Conservation (phyloP, 2,329 filamentous ascomycete genomes). For the Neoarthrinium moseri region DNA sequence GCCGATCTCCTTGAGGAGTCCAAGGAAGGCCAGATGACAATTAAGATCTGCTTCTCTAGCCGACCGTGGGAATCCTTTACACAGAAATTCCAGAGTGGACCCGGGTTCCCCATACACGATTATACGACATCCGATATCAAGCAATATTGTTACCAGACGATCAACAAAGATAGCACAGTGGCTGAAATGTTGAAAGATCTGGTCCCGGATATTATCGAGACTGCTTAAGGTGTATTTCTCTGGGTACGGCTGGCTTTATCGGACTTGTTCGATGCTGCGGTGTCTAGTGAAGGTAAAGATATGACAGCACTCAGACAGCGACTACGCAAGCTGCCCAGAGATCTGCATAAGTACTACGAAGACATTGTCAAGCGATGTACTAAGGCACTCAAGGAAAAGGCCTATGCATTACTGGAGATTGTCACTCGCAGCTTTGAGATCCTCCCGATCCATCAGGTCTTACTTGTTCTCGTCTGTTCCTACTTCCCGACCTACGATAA, state of each 20-base stretch:
- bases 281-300: no score
- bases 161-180: background rate
- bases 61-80: conserved; percentile 13
- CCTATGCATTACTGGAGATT: conserved; percentile 12
- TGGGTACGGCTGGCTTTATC: conserved; percentile 15
- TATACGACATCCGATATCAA: conserved; percentile 16
- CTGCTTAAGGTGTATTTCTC: conserved; percentile 16
- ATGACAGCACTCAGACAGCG: background rate
- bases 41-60: conserved; percentile 17
- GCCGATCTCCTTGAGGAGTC: no score
- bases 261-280: no score
- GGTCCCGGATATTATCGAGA: conserved; percentile 7
- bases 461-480: no score
- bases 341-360: conserved; percentile 13
- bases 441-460: background rate
- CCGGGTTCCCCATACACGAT: conserved; percentile 13
- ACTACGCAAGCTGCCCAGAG: background rate
- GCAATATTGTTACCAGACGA: conserved; percentile 12
- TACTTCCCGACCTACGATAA: no score
- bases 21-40: conserved; percentile 2
- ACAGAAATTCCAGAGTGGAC: background rate
- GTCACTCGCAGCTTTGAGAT: background rate
- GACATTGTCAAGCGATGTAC: conserved; percentile 13
- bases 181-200: conserved; percentile 1
- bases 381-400: conserved; percentile 4